phyloP scores from a whole-genome alignment of 2,329 filamentous ascomycete genomes.

The Colletotrichum sp. region DNA sequence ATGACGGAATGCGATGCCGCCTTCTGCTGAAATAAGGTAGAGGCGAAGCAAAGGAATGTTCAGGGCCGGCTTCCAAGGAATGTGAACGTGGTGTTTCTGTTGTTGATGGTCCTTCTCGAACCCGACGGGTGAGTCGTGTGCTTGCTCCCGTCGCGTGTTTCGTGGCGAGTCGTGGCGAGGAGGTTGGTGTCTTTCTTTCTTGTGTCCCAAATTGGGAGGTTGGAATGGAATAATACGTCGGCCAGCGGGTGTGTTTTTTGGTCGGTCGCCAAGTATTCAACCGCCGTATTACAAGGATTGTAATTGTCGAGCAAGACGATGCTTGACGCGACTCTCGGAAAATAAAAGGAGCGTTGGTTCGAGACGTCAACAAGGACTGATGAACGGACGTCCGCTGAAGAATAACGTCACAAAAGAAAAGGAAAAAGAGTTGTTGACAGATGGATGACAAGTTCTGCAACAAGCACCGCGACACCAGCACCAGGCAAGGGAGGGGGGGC shows the following conservation, averaged over 20 bases:
- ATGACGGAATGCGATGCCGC: neutral
- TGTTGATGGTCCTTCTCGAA: neutral
- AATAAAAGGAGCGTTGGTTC: neutral
- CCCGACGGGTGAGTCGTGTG: neutral
- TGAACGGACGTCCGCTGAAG: neutral
- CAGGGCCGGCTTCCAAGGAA: neutral
- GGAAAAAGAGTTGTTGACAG: neutral
- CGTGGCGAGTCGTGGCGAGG: neutral
- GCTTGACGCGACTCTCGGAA: neutral
- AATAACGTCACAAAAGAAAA: neutral
- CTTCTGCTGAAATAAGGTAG: neutral
- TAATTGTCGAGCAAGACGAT: neutral
- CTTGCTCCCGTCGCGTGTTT: neutral
- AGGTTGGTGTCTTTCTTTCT: neutral
- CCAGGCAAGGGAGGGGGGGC: neutral
- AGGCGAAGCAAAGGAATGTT: neutral
- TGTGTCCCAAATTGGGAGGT: neutral
- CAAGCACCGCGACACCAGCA: neutral
- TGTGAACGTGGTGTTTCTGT: neutral
- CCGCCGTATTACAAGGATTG: neutral
- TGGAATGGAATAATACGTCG: neutral
- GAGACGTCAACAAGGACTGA: neutral
- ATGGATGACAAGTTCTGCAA: neutral
- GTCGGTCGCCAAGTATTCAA: neutral
- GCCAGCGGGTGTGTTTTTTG: neutral